phyloP scores from a whole-genome alignment of 129 eudicot species.

The Calendula officinalis region DNA sequence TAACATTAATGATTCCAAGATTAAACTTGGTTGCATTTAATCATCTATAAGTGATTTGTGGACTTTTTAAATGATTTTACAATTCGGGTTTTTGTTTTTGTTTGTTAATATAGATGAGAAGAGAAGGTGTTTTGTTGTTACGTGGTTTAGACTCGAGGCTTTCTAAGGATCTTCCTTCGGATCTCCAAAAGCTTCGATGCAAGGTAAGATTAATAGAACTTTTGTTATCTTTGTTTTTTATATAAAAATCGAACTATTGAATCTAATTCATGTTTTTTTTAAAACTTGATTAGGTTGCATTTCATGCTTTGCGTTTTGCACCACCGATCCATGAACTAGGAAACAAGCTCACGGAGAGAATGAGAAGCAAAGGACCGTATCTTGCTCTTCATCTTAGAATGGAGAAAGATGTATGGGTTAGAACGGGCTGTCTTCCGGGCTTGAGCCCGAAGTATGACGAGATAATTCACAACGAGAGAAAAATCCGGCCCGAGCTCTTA shows the following conservation, averaged over 20 bases:
- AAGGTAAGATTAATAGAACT: constrained; percentile 43
- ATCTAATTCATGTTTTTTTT: constrained; percentile 5
- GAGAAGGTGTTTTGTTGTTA: constrained; percentile 80
- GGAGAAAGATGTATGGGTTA: constrained; percentile 96
- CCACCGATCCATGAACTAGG: constrained; percentile 75
- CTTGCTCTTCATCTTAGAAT: constrained; percentile 86
- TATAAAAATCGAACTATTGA: background rate
- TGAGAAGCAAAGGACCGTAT: constrained; percentile 79
- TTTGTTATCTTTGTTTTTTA: background rate
- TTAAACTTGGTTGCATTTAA: constrained; percentile 25
- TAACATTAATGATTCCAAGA: constrained; percentile 18
- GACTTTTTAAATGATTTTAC: constrained; percentile 22
- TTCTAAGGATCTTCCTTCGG: constrained; percentile 88
- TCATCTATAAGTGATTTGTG: constrained; percentile 29
- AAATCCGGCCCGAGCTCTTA: constrained; percentile 69
- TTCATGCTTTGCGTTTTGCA: constrained; percentile 82
- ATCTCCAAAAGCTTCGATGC: constrained; percentile 96
- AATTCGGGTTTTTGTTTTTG: background rate
- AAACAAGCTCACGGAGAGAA: constrained; percentile 65
- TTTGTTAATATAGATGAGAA: constrained; percentile 63
- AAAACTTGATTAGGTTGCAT: constrained; percentile 64
- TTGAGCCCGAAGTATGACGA: constrained; percentile 59
- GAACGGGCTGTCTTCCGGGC: constrained; percentile 99
- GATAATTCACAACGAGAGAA: constrained; percentile 64
- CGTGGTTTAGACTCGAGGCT: constrained; percentile 90